Base-by-base conservation (phyloP, 2,329 filamentous ascomycete species). In the Sporothrix pallida region DNA sequence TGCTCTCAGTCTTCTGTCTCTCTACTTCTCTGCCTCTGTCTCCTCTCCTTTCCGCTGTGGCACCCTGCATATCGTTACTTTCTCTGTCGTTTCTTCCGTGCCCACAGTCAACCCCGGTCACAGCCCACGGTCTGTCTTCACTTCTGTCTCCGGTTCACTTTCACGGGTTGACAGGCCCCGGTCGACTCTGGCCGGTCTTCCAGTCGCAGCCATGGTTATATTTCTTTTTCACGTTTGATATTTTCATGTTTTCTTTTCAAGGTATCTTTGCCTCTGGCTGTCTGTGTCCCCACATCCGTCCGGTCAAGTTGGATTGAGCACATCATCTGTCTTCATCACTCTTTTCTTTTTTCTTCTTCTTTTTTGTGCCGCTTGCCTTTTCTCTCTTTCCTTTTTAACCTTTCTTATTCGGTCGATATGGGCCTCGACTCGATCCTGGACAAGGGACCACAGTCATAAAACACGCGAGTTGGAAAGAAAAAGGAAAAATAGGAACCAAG, bases 41-140 rank as follows among this genome's bases (percentile, higher is more conserved):
- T 12, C 62, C n/a, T 65, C 37, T 46, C 17, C 26, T 60, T 23
- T 37, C 58, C 58, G 58, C 58, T n/a, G 26, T n/a, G 58, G 31
- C 37, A 44, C 31, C 58, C 46, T 23, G 62, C 62, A 46, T 48
- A 46, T 65, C 62, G 62, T 48, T 48, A n/a, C 62, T 26, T 23
- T n/a, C 58, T 48, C 62, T 65, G 60, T 65, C n/a, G 37, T 65
- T 44, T 65, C 15, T 46, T 65, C 60, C 60, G 60, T 46, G 37
- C 60, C 60, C 60, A 23, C 58, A 17, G 31, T 42, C 7, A 17
- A 42, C 1, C 56, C 56, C 10, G 17, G 17, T 9, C 37, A 10
- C 60, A 63, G 60, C 42, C 37, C 31, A 17, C 37, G 60, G 37
- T 23, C 17, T 37, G 31, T 37, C 4, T 37, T 5, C 31, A 37